Conservation (phyloP, 495 filamentous ascomycete genomes). For the Talaromyces ruber region DNA sequence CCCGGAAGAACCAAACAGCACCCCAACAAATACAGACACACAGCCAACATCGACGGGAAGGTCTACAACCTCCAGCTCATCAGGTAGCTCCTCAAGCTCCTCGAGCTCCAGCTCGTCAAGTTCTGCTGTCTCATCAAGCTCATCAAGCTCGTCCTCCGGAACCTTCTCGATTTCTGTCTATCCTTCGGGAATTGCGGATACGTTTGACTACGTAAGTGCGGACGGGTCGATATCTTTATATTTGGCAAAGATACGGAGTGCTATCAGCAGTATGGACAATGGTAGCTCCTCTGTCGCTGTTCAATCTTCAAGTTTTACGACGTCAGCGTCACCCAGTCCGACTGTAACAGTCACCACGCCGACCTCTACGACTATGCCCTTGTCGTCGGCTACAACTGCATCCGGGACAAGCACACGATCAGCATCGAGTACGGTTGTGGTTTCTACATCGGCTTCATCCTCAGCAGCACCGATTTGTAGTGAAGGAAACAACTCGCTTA, state of each 20-base stretch:
- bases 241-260: not conserved
- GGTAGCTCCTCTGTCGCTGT: not conserved
- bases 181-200: not conserved
- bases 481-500: not conserved
- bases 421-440: not conserved
- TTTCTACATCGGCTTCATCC: not conserved
- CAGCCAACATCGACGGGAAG: not conserved
- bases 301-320: not conserved
- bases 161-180: not conserved
- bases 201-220: not conserved
- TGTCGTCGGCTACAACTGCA: not conserved
- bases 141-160: not conserved
- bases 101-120: not conserved
- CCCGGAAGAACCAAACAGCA: not conserved
- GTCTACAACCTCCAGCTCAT: not conserved
- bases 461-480: not conserved
- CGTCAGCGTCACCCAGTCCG: not conserved
- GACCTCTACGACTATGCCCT: not conserved
- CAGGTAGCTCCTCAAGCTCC: not conserved
- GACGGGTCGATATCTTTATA: not conserved
- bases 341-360: not conserved
- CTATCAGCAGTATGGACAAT: conserved; percentile 1
- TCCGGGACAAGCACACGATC: not conserved
- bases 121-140: not conserved
- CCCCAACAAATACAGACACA: not conserved